These are phyloP conservation scores for Sicyos edulis DNA, from an alignment of 306 rosid genomes.

Conservation along the genomic window DNA sequence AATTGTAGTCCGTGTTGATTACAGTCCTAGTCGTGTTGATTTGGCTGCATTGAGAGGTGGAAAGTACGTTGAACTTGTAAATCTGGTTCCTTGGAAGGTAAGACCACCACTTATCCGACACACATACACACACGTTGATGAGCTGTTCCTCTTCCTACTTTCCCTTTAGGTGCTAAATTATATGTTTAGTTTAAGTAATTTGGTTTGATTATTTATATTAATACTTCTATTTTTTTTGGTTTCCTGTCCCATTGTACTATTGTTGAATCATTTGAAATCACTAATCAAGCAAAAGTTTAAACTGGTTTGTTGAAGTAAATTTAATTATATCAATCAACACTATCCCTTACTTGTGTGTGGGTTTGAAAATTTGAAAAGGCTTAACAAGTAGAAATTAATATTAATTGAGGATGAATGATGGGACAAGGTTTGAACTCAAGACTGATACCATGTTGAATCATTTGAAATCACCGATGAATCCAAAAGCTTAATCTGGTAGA, in stretches of 20 bases:
- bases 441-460: too few species aligned
- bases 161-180: background rate
- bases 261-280: too few species aligned
- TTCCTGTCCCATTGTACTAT: background rate
- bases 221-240: background rate
- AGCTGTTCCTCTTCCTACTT: background rate
- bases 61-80: constrained; percentile 88
- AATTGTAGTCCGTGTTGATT: constrained; percentile 78
- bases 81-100: constrained; percentile 97
- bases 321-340: too few species aligned
- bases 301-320: too few species aligned
- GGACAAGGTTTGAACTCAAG: too few species aligned
- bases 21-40: constrained; percentile 75
- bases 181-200: background rate
- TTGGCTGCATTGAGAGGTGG: constrained; percentile 81
- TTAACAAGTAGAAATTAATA: too few species aligned
- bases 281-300: too few species aligned
- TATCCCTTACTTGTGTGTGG: too few species aligned
- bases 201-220: background rate
- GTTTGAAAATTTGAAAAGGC: too few species aligned
- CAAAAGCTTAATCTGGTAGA: too few species aligned
- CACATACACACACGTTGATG: background rate
- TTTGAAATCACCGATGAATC: too few species aligned
- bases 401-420: too few species aligned
- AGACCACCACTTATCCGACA: background rate